Percentiles rank a stretch among this genome's conserved stretches.
Conservation (phyloP, 2,329 filamentous ascomycete species). For the Elsinoe perseae region DNA sequence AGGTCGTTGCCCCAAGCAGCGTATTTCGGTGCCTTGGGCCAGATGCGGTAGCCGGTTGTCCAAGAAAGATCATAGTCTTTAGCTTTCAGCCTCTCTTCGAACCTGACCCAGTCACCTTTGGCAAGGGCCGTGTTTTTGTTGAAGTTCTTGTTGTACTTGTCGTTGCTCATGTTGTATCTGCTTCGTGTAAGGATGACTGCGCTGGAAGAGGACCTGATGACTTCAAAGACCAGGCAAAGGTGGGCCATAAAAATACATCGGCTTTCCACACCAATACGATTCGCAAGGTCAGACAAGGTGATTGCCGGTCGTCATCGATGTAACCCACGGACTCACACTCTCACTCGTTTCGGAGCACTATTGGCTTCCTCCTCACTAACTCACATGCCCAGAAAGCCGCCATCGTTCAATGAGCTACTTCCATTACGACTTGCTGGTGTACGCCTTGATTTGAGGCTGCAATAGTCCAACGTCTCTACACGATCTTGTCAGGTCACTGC, state of each 20-base stretch:
- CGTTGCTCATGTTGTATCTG: not conserved
- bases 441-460: not conserved
- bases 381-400: not conserved
- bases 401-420: not conserved
- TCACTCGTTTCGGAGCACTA: not conserved
- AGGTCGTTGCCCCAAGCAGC: not conserved
- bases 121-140: not conserved
- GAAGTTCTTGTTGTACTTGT: not conserved
- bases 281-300: too few species aligned
- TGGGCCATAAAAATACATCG: not conserved
- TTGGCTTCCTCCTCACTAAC: not conserved
- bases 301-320: too few species aligned
- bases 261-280: too few species aligned
- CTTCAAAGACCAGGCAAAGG: not conserved
- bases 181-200: too few species aligned
- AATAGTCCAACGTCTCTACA: not conserved
- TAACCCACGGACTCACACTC: not conserved
- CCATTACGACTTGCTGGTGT: not conserved
- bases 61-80: not conserved
- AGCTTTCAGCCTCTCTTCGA: not conserved
- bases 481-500: not conserved
- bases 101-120: not conserved
- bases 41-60: not conserved
- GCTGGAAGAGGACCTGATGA: not conserved
- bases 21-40: not conserved